A percentile compares a stretch with the other conserved stretches of the same genome.
Evolutionary conservation across 306 rosid genomes (phyloP).

Genomic region (barrel medic (Medicago truncatula)): DNA sequence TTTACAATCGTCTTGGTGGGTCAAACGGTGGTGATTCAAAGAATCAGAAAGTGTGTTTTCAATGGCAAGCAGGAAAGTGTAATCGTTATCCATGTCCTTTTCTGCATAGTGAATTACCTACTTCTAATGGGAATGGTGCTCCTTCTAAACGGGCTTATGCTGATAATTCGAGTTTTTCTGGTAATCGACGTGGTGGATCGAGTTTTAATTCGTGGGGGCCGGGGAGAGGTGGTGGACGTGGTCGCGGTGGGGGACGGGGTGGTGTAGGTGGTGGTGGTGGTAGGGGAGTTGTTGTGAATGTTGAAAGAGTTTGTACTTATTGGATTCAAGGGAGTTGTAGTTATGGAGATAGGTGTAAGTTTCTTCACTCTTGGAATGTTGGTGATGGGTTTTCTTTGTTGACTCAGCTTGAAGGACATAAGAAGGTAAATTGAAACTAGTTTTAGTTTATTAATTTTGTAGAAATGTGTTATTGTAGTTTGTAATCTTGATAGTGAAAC

Average conservation of each 20-base stretch:
- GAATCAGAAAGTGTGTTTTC: conserved; percentile 79
- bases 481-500: background rate
- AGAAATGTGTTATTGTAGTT: conserved; percentile 8
- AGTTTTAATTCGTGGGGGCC: conserved; percentile 55
- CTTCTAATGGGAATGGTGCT: conserved; percentile 58
- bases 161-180: conserved; percentile 56
- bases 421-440: conserved; percentile 49
- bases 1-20: conserved; percentile 68
- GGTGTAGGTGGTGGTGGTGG: conserved; percentile 30
- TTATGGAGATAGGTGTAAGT: conserved; percentile 81
- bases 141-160: conserved; percentile 69
- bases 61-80: conserved; percentile 98
- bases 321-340: conserved; percentile 83
- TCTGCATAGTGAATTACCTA: conserved; percentile 71
- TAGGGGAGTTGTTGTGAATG: conserved; percentile 63
- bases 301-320: conserved; percentile 72
- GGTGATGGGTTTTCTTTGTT: conserved; percentile 84
- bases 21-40: conserved; percentile 55
- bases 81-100: conserved; percentile 74
- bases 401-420: conserved; percentile 92
- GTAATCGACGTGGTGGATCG: conserved; percentile 56
- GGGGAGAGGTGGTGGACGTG: conserved; percentile 66
- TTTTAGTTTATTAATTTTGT: background rate
- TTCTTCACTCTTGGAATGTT: conserved; percentile 78
- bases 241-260: conserved; percentile 44